phyloP scores from a whole-genome alignment of 1,284 basidiomycete species.

The Anthracocystis walkeri region DNA sequence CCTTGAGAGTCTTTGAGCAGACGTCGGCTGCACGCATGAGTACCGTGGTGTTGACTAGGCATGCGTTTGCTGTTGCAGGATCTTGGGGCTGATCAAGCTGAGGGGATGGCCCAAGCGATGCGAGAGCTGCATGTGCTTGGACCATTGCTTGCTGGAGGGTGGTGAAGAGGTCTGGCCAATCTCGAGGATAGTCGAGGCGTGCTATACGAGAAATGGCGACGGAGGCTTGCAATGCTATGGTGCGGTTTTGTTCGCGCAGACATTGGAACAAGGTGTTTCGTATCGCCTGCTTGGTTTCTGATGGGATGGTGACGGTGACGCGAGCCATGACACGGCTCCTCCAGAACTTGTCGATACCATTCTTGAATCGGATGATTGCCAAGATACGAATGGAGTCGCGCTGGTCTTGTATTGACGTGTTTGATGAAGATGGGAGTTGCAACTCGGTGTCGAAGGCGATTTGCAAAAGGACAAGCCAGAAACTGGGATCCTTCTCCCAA shows the following conservation, averaged over 20 bases:
- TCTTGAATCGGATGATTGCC: constrained; percentile 69
- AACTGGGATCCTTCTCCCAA: constrained; percentile 58
- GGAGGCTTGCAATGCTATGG: constrained; percentile 62
- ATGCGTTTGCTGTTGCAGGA: constrained; percentile 17
- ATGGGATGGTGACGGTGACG: constrained; percentile 55
- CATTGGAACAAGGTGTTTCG: constrained; percentile 55
- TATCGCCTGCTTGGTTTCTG: constrained; percentile 58
- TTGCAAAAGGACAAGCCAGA: constrained; percentile 60
- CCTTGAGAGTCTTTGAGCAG: constrained; percentile 61
- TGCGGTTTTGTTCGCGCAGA: constrained; percentile 61
- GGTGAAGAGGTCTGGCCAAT: constrained; percentile 64
- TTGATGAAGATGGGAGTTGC: constrained; percentile 14
- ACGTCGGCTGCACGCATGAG: constrained; percentile 64
- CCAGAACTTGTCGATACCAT: constrained; percentile 67
- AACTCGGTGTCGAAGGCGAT: constrained; percentile 56
- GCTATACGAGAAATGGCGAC: constrained; percentile 64
- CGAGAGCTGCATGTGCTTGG: constrained; percentile 48
- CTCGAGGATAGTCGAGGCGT: constrained; percentile 63
- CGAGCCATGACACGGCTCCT: constrained; percentile 59
- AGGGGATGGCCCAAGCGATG: constrained; percentile 31
- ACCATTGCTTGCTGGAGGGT: constrained; percentile 57
- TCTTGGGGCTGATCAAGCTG: constrained; percentile 34
- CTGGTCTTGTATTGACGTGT: constrained; percentile 18
- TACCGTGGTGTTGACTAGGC: constrained; percentile 45
- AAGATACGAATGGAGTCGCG: constrained; percentile 49